Percentiles rank a stretch among this genome's conserved stretches.
Conservation (phyloP, 345 rosid genomes). For the Isatis tinctoria region DNA sequence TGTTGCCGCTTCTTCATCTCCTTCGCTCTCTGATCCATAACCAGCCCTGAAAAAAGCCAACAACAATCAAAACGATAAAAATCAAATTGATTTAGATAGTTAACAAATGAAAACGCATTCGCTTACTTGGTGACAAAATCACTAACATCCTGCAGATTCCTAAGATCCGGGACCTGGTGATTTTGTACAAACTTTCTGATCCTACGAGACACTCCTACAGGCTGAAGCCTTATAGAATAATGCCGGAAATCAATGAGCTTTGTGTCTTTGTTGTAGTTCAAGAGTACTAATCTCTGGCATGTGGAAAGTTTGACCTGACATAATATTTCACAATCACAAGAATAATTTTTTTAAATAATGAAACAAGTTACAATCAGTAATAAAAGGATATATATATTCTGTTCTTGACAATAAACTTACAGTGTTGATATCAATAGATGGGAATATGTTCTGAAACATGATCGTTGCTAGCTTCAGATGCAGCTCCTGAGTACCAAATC, state of each 20-base stretch:
- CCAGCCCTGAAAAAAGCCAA: constrained; percentile 53
- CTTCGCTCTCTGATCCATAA: constrained; percentile 96
- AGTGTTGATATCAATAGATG: constrained; percentile 85
- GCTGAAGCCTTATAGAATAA: constrained; percentile 86
- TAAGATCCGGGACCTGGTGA: constrained; percentile 83
- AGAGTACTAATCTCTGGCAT: constrained; percentile 89
- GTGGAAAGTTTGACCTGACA: constrained; percentile 88
- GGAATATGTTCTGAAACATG: constrained; percentile 96
- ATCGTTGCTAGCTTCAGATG: constrained; percentile 81
- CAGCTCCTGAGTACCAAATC: constrained; percentile 82
- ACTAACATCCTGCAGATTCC: constrained; percentile 87
- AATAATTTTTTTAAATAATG: neutral
- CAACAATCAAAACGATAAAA: neutral
- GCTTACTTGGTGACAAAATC: constrained; percentile 88
- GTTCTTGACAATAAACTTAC: constrained; percentile 42
- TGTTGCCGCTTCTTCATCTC: constrained; percentile 88
- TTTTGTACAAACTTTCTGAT: constrained; percentile 84
- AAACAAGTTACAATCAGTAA: constrained; percentile 10
- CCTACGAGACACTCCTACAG: constrained; percentile 82
- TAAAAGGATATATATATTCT: neutral
- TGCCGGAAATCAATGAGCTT: constrained; percentile 84
- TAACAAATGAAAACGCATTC: neutral
- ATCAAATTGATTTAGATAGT: neutral
- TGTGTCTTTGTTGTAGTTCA: constrained; percentile 84
- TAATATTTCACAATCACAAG: constrained; percentile 20